Base-by-base conservation (phyloP, 176 grass and related monocot species). In the Calamus simplicifolius region DNA sequence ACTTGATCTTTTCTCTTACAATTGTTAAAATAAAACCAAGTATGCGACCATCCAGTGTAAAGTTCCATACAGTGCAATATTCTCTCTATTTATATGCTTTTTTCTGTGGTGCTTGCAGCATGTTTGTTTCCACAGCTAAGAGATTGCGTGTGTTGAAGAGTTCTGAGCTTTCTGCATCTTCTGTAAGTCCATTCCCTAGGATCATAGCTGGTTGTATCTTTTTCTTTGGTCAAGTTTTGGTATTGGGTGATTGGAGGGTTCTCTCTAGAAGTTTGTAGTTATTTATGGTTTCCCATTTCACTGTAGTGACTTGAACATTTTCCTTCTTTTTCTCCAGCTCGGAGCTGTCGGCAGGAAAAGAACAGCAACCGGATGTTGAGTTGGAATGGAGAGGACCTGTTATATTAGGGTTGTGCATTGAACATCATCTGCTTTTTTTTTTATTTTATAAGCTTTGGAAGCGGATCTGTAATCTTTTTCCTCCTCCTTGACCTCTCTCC, bases 51-150 rank as follows among this genome's bases (percentile, higher is more conserved):
- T 43, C 0, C 35, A 6, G 35, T 13, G 35, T 43, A 43, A 43
- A 43, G 35, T 43, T 43, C 35, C 0, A 27, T 56, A 50, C 21
- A 55, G 3, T 18, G 18, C 66, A 18, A 51, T 1, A 15, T 51
- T 19, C 19, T 25, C 31, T 4, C 7, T 17, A 2, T 50, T 43
- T 23, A 48, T 65, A 59, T 19, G 57, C 30, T 38, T 57, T 26
- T 7, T 25, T 5, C 35, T 43, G 6, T 67, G 16, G 17, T 70
- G n/a, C 8, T 67, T 67, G 79, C 75, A 95, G 89, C 51, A 95
- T 95, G 89, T 95, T 95, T 80, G 77, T 95, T 66, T 80, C 73
- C 68, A 85, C 89, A 4, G 89, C 76, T 31, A 95, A 83, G 71
- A 82, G 89, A 80, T 69, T 95, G 38, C 89, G 89, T 16, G 85